Percentiles rank a stretch among this genome's conserved stretches.
phyloP scores from a whole-genome alignment of 1,284 basidiomycete genomes.

The Tilletia setariae region DNA sequence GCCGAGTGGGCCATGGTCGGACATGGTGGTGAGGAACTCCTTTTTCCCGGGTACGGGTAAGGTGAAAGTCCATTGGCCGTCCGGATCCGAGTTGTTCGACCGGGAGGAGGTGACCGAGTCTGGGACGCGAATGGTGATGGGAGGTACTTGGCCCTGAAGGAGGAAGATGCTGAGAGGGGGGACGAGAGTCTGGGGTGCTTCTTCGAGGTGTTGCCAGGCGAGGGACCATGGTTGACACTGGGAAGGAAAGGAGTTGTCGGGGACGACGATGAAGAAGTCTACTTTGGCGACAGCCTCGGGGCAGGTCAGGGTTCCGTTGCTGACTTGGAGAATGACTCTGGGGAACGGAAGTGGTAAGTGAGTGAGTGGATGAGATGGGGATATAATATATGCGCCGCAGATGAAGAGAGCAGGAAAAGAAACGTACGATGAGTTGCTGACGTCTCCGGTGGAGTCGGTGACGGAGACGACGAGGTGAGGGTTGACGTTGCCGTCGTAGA shows the following conservation, averaged over 20 bases:
- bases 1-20: constrained; percentile 23
- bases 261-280: constrained; percentile 10
- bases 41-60: constrained; percentile 29
- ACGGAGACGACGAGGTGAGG: constrained; percentile 36
- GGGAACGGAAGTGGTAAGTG: neutral
- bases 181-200: neutral
- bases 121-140: constrained; percentile 26
- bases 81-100: neutral
- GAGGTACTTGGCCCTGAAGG: constrained; percentile 29
- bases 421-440: constrained; percentile 32
- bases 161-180: constrained; percentile 27
- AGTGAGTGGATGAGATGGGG: neutral
- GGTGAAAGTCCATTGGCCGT: constrained; percentile 24
- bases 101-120: neutral
- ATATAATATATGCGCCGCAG: neutral
- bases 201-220: constrained; percentile 6
- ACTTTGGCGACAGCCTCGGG: neutral
- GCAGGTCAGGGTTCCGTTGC: constrained; percentile 8
- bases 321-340: neutral
- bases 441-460: constrained; percentile 34
- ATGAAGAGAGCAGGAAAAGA: neutral
- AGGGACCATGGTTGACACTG: constrained; percentile 4
- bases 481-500: constrained; percentile 22
- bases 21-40: constrained; percentile 31
- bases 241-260: neutral